Evolutionary conservation across 2,329 filamentous ascomycete species (phyloP).

Genomic region (Talaromyces verruculosus): DNA sequence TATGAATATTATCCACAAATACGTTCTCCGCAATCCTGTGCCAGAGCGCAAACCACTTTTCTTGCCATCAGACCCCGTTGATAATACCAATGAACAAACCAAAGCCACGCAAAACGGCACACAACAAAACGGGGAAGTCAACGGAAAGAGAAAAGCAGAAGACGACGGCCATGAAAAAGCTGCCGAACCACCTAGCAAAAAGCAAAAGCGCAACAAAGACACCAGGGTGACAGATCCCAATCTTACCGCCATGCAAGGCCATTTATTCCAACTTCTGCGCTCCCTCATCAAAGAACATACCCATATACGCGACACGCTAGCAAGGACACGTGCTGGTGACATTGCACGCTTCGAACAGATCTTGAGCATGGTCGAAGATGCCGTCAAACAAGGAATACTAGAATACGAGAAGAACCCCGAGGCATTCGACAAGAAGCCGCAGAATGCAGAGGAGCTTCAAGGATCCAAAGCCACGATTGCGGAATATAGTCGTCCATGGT

Average conservation of each 20-base stretch:
- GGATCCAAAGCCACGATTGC: constrained; percentile 62
- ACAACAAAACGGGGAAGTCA: not conserved
- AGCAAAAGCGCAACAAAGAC: constrained; percentile 44
- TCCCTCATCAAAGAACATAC: constrained; percentile 78
- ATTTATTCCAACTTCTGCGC: constrained; percentile 87
- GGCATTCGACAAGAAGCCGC: constrained; percentile 32
- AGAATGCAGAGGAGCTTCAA: constrained; percentile 35
- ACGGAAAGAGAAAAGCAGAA: constrained; percentile 16
- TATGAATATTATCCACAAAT: constrained; percentile 80
- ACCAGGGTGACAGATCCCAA: constrained; percentile 61
- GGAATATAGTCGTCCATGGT: constrained; percentile 78
- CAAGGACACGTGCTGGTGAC: constrained; percentile 66
- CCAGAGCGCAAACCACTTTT: constrained; percentile 73
- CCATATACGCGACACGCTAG: constrained; percentile 81
- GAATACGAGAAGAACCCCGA: constrained; percentile 58
- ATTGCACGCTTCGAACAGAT: constrained; percentile 76
- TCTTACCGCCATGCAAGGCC: constrained; percentile 78
- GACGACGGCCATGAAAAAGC: constrained; percentile 35
- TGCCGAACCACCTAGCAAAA: constrained; percentile 52
- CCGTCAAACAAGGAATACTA: constrained; percentile 68
- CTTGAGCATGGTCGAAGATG: constrained; percentile 70
- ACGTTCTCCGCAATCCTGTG: constrained; percentile 65
- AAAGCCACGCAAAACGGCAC: constrained; percentile 14
- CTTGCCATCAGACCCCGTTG: constrained; percentile 54
- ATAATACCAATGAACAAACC: constrained; percentile 24